Percentiles rank a stretch among this genome's conserved stretches.
phyloP scores from a whole-genome alignment of 805 yeast species.

The Candida gorgasii region DNA sequence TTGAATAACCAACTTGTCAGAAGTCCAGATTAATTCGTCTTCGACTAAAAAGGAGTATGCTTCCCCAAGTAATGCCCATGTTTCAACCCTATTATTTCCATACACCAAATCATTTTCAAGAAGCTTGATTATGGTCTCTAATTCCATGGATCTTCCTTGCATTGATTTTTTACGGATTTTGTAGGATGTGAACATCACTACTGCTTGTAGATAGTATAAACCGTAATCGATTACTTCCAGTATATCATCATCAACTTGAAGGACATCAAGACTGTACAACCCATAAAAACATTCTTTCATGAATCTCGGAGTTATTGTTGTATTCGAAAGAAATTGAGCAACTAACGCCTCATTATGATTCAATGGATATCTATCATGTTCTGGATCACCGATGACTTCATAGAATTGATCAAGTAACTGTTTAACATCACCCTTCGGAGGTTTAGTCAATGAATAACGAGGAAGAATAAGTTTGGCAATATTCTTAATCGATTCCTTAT shows the following conservation, averaged over 20 bases:
- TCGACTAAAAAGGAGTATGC: conserved; percentile 78
- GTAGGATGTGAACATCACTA: conserved; percentile 66
- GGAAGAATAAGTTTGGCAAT: conserved; percentile 55
- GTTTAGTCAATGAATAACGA: conserved; percentile 57
- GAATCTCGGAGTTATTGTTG: conserved; percentile 43
- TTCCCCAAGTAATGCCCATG: conserved; percentile 84
- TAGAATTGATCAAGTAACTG: conserved; percentile 68
- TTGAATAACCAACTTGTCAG: conserved; percentile 68
- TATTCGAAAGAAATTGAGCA: conserved; percentile 47
- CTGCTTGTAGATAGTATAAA: conserved; percentile 68
- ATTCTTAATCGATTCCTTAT: conserved; percentile 28
- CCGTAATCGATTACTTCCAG: conserved; percentile 48
- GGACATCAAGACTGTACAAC: conserved; percentile 28
- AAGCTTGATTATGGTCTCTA: conserved; percentile 70
- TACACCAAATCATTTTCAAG: conserved; percentile 67
- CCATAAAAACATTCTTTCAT: conserved; percentile 59
- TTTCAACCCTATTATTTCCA: conserved; percentile 70
- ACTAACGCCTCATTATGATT: conserved; percentile 35
- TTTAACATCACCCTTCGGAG: conserved; percentile 72
- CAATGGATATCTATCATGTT: conserved; percentile 38
- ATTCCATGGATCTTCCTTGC: conserved; percentile 80
- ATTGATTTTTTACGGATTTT: conserved; percentile 69
- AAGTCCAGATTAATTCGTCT: conserved; percentile 89
- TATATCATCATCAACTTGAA: conserved; percentile 22
- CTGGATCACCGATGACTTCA: conserved; percentile 71